A percentile compares a stretch with the other conserved stretches of the same genome.
Evolutionary conservation across 306 rosid genomes (phyloP).

Genomic region (Malus domestica): DNA sequence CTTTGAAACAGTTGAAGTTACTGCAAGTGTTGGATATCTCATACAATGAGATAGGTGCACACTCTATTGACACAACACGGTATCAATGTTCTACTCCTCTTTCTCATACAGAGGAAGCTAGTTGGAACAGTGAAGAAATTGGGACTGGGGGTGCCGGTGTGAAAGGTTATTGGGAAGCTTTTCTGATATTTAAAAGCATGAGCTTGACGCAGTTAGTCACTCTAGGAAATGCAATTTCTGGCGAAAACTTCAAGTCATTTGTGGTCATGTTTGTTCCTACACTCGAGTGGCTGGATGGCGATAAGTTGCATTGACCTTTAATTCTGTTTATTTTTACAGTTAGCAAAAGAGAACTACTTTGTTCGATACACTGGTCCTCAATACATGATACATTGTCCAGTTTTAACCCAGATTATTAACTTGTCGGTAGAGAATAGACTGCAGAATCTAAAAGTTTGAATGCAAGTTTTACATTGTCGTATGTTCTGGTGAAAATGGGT

Average conservation of each 20-base stretch:
- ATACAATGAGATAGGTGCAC: slow-evolving; percentile 62
- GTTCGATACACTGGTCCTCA: background rate
- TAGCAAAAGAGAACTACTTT: background rate
- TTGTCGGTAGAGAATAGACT: background rate
- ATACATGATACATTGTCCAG: background rate
- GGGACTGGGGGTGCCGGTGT: slow-evolving; percentile 20
- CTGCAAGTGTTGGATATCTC: slow-evolving; percentile 63
- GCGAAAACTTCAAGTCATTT: slow-evolving; percentile 50
- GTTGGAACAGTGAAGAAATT: slow-evolving; percentile 32
- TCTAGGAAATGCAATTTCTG: slow-evolving; percentile 48
- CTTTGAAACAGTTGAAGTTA: slow-evolving; percentile 53
- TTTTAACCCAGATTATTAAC: background rate
- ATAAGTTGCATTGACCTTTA: slow-evolving; percentile 21
- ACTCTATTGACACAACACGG: slow-evolving; percentile 63
- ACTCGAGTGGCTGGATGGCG: slow-evolving; percentile 40
- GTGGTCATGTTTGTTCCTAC: slow-evolving; percentile 50
- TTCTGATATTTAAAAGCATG: slow-evolving; percentile 53
- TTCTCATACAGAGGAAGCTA: slow-evolving; percentile 55
- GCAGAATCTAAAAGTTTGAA: background rate
- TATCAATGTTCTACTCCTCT: slow-evolving; percentile 69
- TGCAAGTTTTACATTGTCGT: background rate
- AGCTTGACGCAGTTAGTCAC: slow-evolving; percentile 54
- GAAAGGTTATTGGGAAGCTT: slow-evolving; percentile 59
- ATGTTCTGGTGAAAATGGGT: background rate
- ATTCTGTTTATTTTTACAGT: background rate